Evolutionary conservation across 2,329 filamentous ascomycete species (phyloP).

Genomic region (Phialemoniopsis sp.): DNA sequence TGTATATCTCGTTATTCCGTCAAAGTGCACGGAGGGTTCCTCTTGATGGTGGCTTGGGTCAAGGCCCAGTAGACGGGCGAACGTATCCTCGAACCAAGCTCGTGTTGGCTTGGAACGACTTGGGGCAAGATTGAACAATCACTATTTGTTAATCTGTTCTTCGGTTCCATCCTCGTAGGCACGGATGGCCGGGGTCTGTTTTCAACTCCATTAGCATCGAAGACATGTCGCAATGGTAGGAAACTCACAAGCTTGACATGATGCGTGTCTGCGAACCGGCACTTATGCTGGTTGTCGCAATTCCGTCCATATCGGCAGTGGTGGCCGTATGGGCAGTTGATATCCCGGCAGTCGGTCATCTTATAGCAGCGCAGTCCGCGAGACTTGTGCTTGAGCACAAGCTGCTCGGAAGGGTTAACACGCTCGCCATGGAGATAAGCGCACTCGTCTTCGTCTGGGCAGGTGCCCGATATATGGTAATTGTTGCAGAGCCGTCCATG

Average conservation of each 20-base stretch:
- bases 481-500: constrained; percentile 15
- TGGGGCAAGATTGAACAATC: too few relatives aligned
- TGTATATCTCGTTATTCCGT: too few relatives aligned
- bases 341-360: constrained; percentile 10
- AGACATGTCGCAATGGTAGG: neutral
- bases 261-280: constrained; percentile 14
- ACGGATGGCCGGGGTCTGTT: too few relatives aligned
- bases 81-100: too few relatives aligned
- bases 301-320: constrained; percentile 14
- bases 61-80: too few relatives aligned
- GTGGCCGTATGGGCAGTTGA: constrained; percentile 12
- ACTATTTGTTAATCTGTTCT: too few relatives aligned
- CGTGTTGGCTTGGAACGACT: too few relatives aligned
- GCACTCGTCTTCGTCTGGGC: constrained; percentile 11
- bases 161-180: too few relatives aligned
- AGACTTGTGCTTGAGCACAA: constrained; percentile 13
- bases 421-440: constrained; percentile 13
- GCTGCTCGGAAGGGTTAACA: constrained; percentile 9
- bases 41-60: too few relatives aligned
- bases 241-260: constrained; percentile 12
- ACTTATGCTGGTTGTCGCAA: constrained; percentile 8
- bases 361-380: constrained; percentile 11
- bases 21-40: too few relatives aligned
- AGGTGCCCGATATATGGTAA: constrained; percentile 12
- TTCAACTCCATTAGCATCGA: neutral